phyloP scores from a whole-genome alignment of 2,329 filamentous ascomycete species.

The Zalaria obscura region DNA sequence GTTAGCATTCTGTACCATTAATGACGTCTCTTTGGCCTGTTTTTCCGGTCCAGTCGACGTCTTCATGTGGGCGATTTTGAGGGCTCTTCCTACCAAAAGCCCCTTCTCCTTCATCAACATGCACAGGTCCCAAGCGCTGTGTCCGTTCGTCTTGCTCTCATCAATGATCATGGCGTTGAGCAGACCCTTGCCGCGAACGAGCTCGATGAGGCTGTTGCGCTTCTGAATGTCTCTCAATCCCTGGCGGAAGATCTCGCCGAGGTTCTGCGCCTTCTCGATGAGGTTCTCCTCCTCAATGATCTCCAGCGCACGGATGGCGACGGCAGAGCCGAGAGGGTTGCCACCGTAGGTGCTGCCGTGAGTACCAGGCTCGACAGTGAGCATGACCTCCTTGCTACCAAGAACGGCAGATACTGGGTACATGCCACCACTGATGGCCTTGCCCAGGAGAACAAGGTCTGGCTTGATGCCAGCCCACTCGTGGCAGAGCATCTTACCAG shows the following conservation, averaged over 20 bases:
- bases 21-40: slow-evolving; percentile 93
- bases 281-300: slow-evolving; percentile 85
- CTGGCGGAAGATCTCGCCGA: slow-evolving; percentile 74
- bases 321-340: slow-evolving; percentile 87
- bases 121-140: slow-evolving; percentile 91
- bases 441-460: slow-evolving; percentile 86
- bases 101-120: slow-evolving; percentile 93
- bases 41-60: slow-evolving; percentile 39
- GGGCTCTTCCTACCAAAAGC: slow-evolving; percentile 50
- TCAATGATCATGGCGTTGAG: slow-evolving; percentile 95
- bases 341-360: slow-evolving; percentile 98
- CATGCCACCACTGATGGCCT: slow-evolving; percentile 96
- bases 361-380: slow-evolving; percentile 88
- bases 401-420: slow-evolving; percentile 96
- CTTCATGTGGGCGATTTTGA: slow-evolving; percentile 22
- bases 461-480: slow-evolving; percentile 94
- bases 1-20: slow-evolving; percentile 45
- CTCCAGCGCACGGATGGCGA: slow-evolving; percentile 89
- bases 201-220: slow-evolving; percentile 59
- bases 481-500: slow-evolving; percentile 83
- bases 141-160: slow-evolving; percentile 69
- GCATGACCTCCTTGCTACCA: slow-evolving; percentile 79
- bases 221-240: slow-evolving; percentile 56
- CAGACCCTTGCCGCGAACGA: slow-evolving; percentile 80
- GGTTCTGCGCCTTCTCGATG: slow-evolving; percentile 63